Conservation (phyloP, 768 basidiomycete species). For the Termitomyces sp. region DNA sequence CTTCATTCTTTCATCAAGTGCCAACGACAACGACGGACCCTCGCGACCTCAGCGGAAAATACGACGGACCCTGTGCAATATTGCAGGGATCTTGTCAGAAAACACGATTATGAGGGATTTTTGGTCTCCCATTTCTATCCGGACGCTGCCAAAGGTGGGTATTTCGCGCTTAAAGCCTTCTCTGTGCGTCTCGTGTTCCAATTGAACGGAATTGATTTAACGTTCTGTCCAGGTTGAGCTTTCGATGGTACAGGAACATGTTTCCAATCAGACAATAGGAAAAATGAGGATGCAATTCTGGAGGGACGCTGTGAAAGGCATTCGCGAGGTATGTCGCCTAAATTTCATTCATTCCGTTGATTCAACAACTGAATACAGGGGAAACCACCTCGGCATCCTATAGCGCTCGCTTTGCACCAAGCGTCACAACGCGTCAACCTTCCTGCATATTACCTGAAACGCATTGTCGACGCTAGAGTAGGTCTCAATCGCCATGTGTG, state of each 20-base stretch:
- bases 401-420: slow-evolving; percentile 67
- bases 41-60: slow-evolving; percentile 6
- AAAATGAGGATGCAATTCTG: slow-evolving; percentile 86
- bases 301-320: slow-evolving; percentile 71
- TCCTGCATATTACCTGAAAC: slow-evolving; percentile 71
- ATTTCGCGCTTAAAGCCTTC: slow-evolving; percentile 79
- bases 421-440: slow-evolving; percentile 45
- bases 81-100: slow-evolving; percentile 67
- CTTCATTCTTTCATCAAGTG: not conserved
- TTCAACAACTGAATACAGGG: slow-evolving; percentile 36
- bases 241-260: slow-evolving; percentile 70
- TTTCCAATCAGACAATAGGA: slow-evolving; percentile 71
- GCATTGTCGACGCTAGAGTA: slow-evolving; percentile 84
- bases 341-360: slow-evolving; percentile 2
- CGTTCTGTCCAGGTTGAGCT: slow-evolving; percentile 57
- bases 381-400: slow-evolving; percentile 75
- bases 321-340: slow-evolving; percentile 48
- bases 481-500: slow-evolving; percentile 19
- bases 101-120: slow-evolving; percentile 80
- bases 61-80: slow-evolving; percentile 47
- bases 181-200: slow-evolving; percentile 49
- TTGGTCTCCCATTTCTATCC: slow-evolving; percentile 71
- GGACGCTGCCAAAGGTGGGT: slow-evolving; percentile 55
- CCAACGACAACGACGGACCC: slow-evolving; percentile 6
- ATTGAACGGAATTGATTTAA: not conserved